Percentiles rank a stretch among this genome's conserved stretches.
phyloP scores from a whole-genome alignment of 495 filamentous ascomycete species.

The Penicillium diatomitis region DNA sequence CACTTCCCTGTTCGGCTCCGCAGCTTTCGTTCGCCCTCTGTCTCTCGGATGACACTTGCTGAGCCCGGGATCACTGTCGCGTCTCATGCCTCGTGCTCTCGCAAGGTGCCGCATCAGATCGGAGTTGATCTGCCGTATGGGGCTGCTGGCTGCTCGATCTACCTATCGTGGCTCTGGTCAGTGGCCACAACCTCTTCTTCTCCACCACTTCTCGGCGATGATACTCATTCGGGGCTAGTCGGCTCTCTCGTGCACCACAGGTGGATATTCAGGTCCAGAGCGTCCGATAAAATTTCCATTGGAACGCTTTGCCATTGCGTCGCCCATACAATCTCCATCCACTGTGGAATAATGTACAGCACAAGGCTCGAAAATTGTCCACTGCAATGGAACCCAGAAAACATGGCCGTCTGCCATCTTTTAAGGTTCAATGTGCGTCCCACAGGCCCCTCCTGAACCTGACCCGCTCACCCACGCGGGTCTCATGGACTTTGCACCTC shows the following conservation, averaged over 20 bases:
- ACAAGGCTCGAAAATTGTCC: background rate
- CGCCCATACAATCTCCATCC: no score
- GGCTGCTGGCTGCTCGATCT: slow-evolving; percentile 23
- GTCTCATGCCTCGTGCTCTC: no score
- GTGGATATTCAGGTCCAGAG: slow-evolving; percentile 6
- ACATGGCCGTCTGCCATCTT: background rate
- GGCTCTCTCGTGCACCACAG: background rate
- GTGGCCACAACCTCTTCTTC: slow-evolving; percentile 2
- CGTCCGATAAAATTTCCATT: background rate
- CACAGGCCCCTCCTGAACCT: background rate
- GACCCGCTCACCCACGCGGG: background rate
- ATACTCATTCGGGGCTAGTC: slow-evolving; percentile 14
- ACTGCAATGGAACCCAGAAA: slow-evolving; percentile 1
- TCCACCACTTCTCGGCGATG: slow-evolving; percentile 13
- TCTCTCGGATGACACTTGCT: no score
- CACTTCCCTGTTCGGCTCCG: no score
- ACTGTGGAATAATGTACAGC: no score
- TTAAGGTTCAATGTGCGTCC: slow-evolving; percentile 5
- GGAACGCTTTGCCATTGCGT: background rate
- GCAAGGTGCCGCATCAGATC: slow-evolving; percentile 5
- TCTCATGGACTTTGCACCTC: background rate
- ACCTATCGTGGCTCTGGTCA: slow-evolving; percentile 12
- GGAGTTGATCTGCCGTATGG: slow-evolving; percentile 12
- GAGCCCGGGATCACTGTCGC: no score
- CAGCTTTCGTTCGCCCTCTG: no score